phyloP scores from a whole-genome alignment of 768 basidiomycete species.

The Leccinum incarnatum region DNA sequence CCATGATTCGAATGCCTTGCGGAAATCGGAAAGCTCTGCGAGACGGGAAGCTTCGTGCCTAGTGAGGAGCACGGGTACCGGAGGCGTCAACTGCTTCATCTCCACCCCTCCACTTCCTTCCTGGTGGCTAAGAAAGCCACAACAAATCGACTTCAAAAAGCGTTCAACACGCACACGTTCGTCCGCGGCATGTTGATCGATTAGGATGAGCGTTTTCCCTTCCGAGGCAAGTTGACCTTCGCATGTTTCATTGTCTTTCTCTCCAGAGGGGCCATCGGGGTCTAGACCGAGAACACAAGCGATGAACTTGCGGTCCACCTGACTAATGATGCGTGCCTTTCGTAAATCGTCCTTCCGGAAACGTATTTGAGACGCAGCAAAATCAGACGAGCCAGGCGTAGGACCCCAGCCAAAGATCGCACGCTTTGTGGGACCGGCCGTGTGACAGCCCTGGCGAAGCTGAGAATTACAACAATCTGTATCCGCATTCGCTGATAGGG shows the following conservation, averaged over 20 bases:
- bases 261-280: constrained; percentile 12
- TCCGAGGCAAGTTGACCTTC: constrained; percentile 17
- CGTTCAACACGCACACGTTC: constrained; percentile 90
- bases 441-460: constrained; percentile 13
- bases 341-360: constrained; percentile 56
- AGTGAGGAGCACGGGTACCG: constrained; percentile 64
- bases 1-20: constrained; percentile 60
- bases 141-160: constrained; percentile 73
- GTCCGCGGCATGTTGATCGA: constrained; percentile 99
- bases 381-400: constrained; percentile 13
- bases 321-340: constrained; percentile 63
- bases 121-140: constrained; percentile 52
- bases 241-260: constrained; percentile 12
- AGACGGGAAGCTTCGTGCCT: constrained; percentile 57
- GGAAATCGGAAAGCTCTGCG: constrained; percentile 38
- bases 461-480: constrained; percentile 10
- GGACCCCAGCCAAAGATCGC: constrained; percentile 6
- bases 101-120: constrained; percentile 37
- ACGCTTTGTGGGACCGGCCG: constrained; percentile 7
- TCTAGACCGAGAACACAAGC: constrained; percentile 56
- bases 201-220: constrained; percentile 55
- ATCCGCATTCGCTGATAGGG: constrained; percentile 11
- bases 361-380: constrained; percentile 27
- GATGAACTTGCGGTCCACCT: constrained; percentile 91
- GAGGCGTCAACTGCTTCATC: constrained; percentile 47